phyloP scores from a whole-genome alignment of 2,329 filamentous ascomycete species.

The Fusarium citri region DNA sequence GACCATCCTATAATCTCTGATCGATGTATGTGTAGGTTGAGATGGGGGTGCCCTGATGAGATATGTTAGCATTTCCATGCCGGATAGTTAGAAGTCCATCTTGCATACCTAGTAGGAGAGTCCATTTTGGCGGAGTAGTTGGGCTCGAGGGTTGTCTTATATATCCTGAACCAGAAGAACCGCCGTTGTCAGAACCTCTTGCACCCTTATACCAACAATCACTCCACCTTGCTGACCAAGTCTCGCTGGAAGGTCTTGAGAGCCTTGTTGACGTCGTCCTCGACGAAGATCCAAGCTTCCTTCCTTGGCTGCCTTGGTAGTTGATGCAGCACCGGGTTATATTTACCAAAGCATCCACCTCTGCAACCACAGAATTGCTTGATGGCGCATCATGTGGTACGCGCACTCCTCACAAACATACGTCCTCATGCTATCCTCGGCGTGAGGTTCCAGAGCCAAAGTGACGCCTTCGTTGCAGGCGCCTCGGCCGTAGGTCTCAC shows the following conservation, averaged over 20 bases:
- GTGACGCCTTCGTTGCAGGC: conserved; percentile 35
- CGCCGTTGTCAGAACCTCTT: background rate
- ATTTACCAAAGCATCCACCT: conserved; percentile 18
- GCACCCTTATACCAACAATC: background rate
- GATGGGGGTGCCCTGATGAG: background rate
- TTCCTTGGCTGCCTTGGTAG: background rate
- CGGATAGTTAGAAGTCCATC: background rate
- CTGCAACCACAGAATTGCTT: conserved; percentile 23
- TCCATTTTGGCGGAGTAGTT: background rate
- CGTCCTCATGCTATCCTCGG: conserved; percentile 18
- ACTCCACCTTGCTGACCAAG: background rate
- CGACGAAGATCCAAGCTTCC: background rate
- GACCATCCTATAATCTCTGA: background rate
- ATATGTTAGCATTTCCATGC: background rate
- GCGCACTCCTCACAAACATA: conserved; percentile 30
- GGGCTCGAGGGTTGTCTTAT: background rate
- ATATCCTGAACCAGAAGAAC: background rate
- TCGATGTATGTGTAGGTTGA: background rate
- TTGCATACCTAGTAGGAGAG: background rate
- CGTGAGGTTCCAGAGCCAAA: conserved; percentile 25
- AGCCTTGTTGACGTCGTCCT: background rate
- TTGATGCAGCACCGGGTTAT: background rate
- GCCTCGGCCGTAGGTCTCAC: conserved; percentile 29
- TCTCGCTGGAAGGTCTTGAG: background rate
- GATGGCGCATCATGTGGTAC: conserved; percentile 10